Base-by-base conservation (phyloP, 108 stramenopile genomes). In the Nitzschia putrida region DNA sequence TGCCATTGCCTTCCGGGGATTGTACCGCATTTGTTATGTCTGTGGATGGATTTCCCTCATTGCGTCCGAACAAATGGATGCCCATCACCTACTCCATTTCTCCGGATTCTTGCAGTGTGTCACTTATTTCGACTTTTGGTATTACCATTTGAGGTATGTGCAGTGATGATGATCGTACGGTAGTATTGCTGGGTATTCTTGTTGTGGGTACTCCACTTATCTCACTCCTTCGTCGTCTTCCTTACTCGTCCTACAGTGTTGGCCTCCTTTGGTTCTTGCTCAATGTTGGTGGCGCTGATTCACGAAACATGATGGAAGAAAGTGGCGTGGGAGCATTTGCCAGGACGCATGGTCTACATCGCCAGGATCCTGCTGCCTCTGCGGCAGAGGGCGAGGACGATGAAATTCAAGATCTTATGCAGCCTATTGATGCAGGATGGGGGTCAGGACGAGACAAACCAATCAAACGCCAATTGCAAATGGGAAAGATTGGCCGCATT, bases 11-110 rank as follows among this genome's bases (percentile, higher is more conserved):
- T 83, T 90, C 55, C 80, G 93, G 80, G 96, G 94, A 40, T 56
- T 78, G 25, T 97, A 97, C 68, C 88, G 95, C 14, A 83, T 80
- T 18, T 76, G 95, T 2, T 97, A 97, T 76, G 85, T 97, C 53
- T 56, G 93, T 13, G 95, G 95, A 72, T 97, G 96, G 96, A 34
- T 34, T 34, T 3, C 29, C 29, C 29, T 34, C 29, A 34, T 58
- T 95, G 18, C 95, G 83, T 56, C 85, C 92, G 43, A 76, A 83
- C n/a, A 85, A 84, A 60, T 39, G 53, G 51, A 93, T 94, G 29
- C 16, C 23, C 61, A 63, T 63, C 44, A 45, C 23, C 20, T 63
- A 10, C 22, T 63, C 0, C 44, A 63, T 45, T 11, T 39, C 16
- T 44, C 61, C 3, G 61, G 61, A 1, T 14, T 44, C 22, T 12